phyloP scores from a whole-genome alignment of 495 filamentous ascomycete genomes.

The Diplogelasinospora grovesii region DNA sequence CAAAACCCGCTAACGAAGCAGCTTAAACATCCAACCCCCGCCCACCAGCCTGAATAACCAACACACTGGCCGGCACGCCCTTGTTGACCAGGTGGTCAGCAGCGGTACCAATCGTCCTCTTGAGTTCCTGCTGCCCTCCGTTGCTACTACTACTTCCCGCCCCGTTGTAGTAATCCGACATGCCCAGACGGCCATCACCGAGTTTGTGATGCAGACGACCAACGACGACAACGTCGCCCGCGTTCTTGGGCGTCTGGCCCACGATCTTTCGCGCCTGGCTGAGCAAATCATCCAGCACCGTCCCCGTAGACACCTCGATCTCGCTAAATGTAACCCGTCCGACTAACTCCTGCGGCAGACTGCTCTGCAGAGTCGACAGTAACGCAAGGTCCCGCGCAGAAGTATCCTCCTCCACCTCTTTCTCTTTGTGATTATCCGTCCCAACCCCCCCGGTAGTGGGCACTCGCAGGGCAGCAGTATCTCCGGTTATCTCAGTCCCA shows the following conservation, averaged over 20 bases:
- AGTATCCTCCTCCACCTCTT: constrained; percentile 21
- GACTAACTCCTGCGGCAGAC: constrained; percentile 50
- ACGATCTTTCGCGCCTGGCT: constrained; percentile 53
- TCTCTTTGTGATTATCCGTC: constrained; percentile 13
- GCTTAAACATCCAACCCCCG: constrained; percentile 13
- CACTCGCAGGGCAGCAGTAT: too few species aligned
- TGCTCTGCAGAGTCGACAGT: constrained; percentile 56
- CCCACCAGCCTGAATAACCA: constrained; percentile 66
- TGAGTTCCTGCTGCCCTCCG: constrained; percentile 33
- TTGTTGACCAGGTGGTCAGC: constrained; percentile 57
- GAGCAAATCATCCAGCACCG: constrained; percentile 20
- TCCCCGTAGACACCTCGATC: constrained; percentile 19
- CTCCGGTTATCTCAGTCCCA: constrained; percentile 11
- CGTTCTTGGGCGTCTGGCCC: constrained; percentile 55
- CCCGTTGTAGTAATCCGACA: not conserved
- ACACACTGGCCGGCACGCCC: constrained; percentile 62
- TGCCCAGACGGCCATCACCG: too few species aligned
- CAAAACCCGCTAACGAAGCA: not conserved
- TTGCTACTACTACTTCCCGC: not conserved
- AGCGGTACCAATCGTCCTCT: constrained; percentile 58
- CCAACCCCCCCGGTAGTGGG: too few species aligned
- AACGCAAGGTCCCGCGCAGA: constrained; percentile 52
- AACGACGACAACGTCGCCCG: constrained; percentile 72
- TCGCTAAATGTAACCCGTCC: constrained; percentile 56
- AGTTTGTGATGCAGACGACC: constrained; percentile 47